Evolutionary conservation across 768 basidiomycete genomes (phyloP), one percentile per base, ranked within the genome.

Genomic region (Pluteus cervinus): DNA sequence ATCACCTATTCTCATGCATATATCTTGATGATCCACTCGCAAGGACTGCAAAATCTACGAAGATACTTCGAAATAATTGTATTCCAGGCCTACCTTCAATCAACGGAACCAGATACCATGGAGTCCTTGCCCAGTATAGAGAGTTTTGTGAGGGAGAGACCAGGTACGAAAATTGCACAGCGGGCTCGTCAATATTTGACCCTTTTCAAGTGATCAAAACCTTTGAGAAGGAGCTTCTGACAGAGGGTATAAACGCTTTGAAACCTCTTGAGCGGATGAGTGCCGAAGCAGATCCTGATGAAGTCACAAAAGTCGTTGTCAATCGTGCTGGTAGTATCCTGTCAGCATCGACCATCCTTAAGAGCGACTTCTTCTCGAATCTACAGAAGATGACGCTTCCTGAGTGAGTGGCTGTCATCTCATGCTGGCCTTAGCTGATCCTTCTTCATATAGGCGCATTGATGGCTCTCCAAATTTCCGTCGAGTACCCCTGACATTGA

Each of bases 401-500:
- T 0, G 96, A 98, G 86, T 93, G 43, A 44, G 82, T 64, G 3
- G 17, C n/a, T 24, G 35, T 44, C 7, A 33, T 29, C 12, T 4
- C 5, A 11, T 25, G 5, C 17, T 8, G n/a, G 29, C 23, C 37
- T 18, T n/a, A 4, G 24, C 14, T 14, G 14, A 20, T 9, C 24
- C n/a, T 31, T 22, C 20, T 40, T 36, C 36, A 29, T 28, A 10
- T 46, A 81, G 85, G 51, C 83, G 91, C 12, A 89, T 98, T 26
- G 90, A 96, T 10, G 94, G 94, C 6, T 76, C 90, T 1, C 90
- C 93, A 1, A 99, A 98, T 54, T 98, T 94, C 69, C 76, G 96
- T 41, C 71, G 82, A 15, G 67, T 86, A 10, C 82, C 86, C 5
- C 64, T 96, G 50, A 73, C 73, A 3, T 61, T 86, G 43, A 57